phyloP scores from a whole-genome alignment of 192 early-diverging fungal species.

The Chytriomyces sp. region DNA sequence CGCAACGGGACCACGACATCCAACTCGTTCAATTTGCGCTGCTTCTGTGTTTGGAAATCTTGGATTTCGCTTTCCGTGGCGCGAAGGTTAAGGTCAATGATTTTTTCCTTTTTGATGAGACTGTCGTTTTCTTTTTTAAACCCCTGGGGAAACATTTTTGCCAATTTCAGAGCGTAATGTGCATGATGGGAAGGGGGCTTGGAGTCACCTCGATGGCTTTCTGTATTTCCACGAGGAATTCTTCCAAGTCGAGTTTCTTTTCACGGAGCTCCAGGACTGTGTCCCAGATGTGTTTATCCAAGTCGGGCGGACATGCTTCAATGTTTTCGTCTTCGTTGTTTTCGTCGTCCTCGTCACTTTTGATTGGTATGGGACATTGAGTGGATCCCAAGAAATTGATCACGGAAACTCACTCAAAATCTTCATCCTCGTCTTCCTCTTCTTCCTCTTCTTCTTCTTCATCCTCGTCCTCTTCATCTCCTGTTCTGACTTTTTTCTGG shows the following conservation, averaged over 20 bases:
- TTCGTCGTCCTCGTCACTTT: conserved; percentile 47
- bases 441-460: conserved; percentile 40
- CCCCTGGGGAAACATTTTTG: conserved; percentile 21
- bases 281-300: conserved; percentile 42
- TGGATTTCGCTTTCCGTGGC: conserved; percentile 63
- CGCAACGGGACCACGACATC: conserved; percentile 62
- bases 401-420: neutral
- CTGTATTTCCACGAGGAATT: conserved; percentile 60
- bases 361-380: conserved; percentile 27
- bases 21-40: conserved; percentile 65
- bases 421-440: conserved; percentile 45
- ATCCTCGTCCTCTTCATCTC: conserved; percentile 34
- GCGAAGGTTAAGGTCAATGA: conserved; percentile 51
- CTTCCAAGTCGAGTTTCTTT: conserved; percentile 57
- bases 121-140: conserved; percentile 68
- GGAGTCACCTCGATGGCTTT: conserved; percentile 57
- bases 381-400: neutral
- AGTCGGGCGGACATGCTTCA: conserved; percentile 61
- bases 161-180: neutral
- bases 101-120: conserved; percentile 63
- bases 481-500: conserved; percentile 54
- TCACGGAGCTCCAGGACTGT: conserved; percentile 53
- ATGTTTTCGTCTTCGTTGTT: conserved; percentile 40
- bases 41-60: conserved; percentile 70
- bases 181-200: neutral